These are phyloP conservation scores for Phyllosticta capitalensis DNA, from an alignment of 2,329 filamentous ascomycete species.

Conservation along the genomic window DNA sequence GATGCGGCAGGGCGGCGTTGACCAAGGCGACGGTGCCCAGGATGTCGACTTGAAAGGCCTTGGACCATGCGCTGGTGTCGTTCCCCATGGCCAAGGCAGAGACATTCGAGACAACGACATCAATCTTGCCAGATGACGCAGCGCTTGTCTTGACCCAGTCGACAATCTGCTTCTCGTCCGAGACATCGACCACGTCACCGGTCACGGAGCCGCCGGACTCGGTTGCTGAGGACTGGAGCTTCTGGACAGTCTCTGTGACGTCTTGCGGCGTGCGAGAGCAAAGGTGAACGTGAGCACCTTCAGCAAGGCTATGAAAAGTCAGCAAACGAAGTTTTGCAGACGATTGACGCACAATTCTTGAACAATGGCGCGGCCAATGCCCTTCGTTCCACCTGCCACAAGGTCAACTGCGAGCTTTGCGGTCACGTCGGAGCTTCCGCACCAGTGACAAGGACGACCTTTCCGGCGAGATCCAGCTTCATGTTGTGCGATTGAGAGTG, in stretches of 20 bases:
- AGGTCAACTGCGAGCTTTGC: background rate
- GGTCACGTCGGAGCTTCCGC: background rate
- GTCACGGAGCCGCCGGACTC: constrained; percentile 8
- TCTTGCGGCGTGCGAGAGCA: constrained; percentile 19
- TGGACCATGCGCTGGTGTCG: constrained; percentile 17
- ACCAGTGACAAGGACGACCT: constrained; percentile 28
- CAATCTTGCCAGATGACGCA: constrained; percentile 16
- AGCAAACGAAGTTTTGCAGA: background rate
- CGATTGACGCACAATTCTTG: constrained; percentile 13
- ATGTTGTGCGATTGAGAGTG: too few relatives aligned
- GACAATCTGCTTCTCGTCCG: constrained; percentile 13
- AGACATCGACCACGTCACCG: constrained; percentile 19
- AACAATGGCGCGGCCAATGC: constrained; percentile 22
- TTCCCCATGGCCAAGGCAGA: constrained; percentile 22
- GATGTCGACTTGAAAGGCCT: constrained; percentile 26
- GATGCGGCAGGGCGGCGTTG: constrained; percentile 23
- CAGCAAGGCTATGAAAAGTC: constrained; percentile 13
- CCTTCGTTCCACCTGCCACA: constrained; percentile 23
- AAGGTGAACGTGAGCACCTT: constrained; percentile 24
- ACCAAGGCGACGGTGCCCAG: constrained; percentile 25
- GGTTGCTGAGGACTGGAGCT: constrained; percentile 15
- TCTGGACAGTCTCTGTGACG: constrained; percentile 13
- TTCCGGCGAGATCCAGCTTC: constrained; percentile 27
- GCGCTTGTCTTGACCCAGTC: constrained; percentile 17
- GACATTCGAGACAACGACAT: constrained; percentile 23